Percentiles rank a stretch among this genome's conserved stretches.
phyloP scores from a whole-genome alignment of 192 early-diverging fungal species.

The Phlyctochytrium planicorne region DNA sequence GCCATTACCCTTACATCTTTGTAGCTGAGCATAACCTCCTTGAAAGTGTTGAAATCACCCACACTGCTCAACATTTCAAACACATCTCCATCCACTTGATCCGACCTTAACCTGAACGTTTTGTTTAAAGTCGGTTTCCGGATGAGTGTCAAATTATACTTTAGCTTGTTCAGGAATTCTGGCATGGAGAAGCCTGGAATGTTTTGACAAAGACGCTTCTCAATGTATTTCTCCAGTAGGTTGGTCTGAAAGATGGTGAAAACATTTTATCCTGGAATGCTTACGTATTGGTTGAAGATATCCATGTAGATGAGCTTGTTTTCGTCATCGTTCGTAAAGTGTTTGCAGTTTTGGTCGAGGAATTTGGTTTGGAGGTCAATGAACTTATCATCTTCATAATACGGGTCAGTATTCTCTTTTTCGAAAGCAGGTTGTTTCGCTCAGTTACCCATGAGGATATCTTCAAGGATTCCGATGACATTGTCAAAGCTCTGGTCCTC shows the following conservation, averaged over 20 bases:
- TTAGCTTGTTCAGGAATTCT: conserved; percentile 42
- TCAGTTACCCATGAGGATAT: conserved; percentile 48
- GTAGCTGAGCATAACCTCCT: conserved; percentile 54
- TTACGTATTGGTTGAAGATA: conserved; percentile 51
- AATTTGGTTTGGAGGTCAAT: conserved; percentile 40
- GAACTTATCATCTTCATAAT: conserved; percentile 40
- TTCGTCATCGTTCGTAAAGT: conserved; percentile 49
- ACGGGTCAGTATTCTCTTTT: neutral
- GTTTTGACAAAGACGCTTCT: conserved; percentile 27
- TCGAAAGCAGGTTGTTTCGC: neutral
- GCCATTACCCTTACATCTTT: conserved; percentile 24
- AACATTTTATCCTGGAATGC: conserved; percentile 3
- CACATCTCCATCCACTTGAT: conserved; percentile 52
- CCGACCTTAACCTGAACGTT: conserved; percentile 12
- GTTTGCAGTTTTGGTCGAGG: conserved; percentile 32
- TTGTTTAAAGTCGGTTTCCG: conserved; percentile 8
- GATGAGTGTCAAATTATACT: conserved; percentile 22
- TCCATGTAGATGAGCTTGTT: conserved; percentile 60
- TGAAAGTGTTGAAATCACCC: conserved; percentile 54
- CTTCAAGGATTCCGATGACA: conserved; percentile 50
- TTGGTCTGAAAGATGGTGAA: conserved; percentile 18
- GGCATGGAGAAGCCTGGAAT: conserved; percentile 47
- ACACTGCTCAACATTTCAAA: conserved; percentile 52
- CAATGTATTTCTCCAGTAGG: conserved; percentile 42
- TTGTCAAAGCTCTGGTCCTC: conserved; percentile 45